These are phyloP conservation scores for Chalara sp. DNA, from an alignment of 2,329 filamentous ascomycete genomes.

Conservation along the genomic window DNA sequence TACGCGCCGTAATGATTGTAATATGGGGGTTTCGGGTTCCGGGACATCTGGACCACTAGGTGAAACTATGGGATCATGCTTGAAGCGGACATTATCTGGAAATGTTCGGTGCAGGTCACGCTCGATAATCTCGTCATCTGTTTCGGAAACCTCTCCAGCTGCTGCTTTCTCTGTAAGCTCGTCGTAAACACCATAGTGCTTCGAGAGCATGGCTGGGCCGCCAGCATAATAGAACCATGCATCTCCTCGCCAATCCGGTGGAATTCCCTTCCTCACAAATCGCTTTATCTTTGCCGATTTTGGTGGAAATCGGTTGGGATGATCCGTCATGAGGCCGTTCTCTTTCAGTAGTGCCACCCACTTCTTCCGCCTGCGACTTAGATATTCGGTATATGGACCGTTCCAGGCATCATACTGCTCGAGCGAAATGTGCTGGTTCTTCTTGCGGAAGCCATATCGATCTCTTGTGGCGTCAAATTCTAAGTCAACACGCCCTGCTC, in stretches of 20 bases:
- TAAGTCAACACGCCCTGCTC: slow-evolving; percentile 2
- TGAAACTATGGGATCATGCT: slow-evolving; percentile 41
- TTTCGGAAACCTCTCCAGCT: slow-evolving; percentile 52
- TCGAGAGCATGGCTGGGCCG: slow-evolving; percentile 70
- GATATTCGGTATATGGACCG: slow-evolving; percentile 64
- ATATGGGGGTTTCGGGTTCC: slow-evolving; percentile 62
- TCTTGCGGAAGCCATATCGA: slow-evolving; percentile 88
- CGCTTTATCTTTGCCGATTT: slow-evolving; percentile 79
- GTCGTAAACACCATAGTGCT: slow-evolving; percentile 71
- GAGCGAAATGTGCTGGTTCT: slow-evolving; percentile 68
- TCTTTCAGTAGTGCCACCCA: slow-evolving; percentile 76
- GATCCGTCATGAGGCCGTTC: slow-evolving; percentile 62
- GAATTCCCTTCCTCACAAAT: slow-evolving; percentile 88
- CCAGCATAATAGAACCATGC: slow-evolving; percentile 97
- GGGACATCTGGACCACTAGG: slow-evolving; percentile 17
- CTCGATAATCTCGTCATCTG: slow-evolving; percentile 86
- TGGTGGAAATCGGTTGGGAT: slow-evolving; percentile 71
- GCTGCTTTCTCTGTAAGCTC: slow-evolving; percentile 58
- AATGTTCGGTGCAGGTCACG: slow-evolving; percentile 91
- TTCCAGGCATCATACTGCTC: slow-evolving; percentile 82
- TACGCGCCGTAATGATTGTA: slow-evolving; percentile 75
- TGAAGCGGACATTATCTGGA: slow-evolving; percentile 88
- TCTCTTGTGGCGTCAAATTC: slow-evolving; percentile 46
- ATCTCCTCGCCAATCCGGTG: slow-evolving; percentile 87
- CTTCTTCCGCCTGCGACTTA: slow-evolving; percentile 70